Evolutionary conservation across 495 filamentous ascomycete genomes (phyloP), one percentile per base, ranked within the genome.

Genomic region (Pseudoneurospora amorphoporcata): DNA sequence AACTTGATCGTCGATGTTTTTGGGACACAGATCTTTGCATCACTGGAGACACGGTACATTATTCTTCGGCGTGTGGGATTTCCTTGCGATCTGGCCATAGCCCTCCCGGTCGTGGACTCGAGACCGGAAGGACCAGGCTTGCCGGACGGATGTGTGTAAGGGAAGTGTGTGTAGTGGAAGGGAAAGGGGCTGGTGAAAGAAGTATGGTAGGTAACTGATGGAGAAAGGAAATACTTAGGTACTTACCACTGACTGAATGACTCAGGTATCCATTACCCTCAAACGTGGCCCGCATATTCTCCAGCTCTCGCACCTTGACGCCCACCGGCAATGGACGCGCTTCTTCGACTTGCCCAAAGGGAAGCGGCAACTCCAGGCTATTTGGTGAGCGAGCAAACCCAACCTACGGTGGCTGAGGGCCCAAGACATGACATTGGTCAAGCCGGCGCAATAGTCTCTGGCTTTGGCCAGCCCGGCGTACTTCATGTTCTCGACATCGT

Each of bases 401-500:
- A 23, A 1, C 23, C 23, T 23, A 23, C 23, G 23, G 23, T 23
- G 23, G 23, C 1, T 23, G 23, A 23, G 23, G 23, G 23, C 23
- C 23, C 23, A 23, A 23, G 0, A 23, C 23, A 23, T 23, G 0
- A 23, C 23, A 23, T 23, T 1, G 23, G 23, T 23, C 23, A 1
- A 23, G 1, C 23, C 1, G 23, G 23, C 1, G 0, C 23, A 23
- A 23, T 23, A 23, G 23, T 23, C 75, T 39, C 75, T 78, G 43
- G 65, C 68, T 10, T 39, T 41, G 65, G 78, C 75, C n/a, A 69
- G 45, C n/a, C 58, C 16, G 19, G 71, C 75, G 41, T 70, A 72
- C 6, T 68, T n/a, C n/a, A n/a, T n/a, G n/a, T n/a, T 6, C 0
- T 75, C 53, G 43, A 80, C 43, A 35, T 80, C 79, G n/a, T 70